phyloP scores from a whole-genome alignment of 495 filamentous ascomycete species.

The Aspergillus carlsbadensis region DNA sequence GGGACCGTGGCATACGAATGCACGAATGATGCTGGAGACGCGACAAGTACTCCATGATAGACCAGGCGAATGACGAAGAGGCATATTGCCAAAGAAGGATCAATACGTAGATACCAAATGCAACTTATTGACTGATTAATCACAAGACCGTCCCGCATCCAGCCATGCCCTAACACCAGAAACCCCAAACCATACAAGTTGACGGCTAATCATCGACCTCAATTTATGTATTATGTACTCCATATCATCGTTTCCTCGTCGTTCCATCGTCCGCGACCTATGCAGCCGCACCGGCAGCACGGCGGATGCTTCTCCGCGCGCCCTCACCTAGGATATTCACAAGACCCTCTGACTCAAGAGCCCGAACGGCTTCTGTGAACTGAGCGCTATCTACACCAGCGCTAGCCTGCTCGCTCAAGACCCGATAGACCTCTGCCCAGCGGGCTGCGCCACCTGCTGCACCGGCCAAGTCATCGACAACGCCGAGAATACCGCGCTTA shows the following conservation, averaged over 20 bases:
- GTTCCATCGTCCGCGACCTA: constrained; percentile 4
- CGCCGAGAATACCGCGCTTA: constrained; percentile 69
- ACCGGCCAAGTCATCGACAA: constrained; percentile 74
- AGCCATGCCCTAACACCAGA: constrained; percentile 11
- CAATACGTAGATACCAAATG: too few relatives aligned
- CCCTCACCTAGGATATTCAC: constrained; percentile 85
- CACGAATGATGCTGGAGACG: too few relatives aligned
- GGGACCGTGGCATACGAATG: too few relatives aligned
- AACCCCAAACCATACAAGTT: not conserved
- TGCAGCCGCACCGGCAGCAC: constrained; percentile 57
- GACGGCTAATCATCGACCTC: constrained; percentile 6
- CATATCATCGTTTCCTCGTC: constrained; percentile 28
- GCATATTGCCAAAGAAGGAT: not conserved
- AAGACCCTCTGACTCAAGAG: constrained; percentile 79
- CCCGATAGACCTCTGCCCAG: constrained; percentile 71
- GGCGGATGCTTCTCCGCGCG: constrained; percentile 74
- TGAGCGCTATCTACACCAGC: constrained; percentile 71
- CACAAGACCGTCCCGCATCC: not conserved
- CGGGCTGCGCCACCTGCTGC: constrained; percentile 61
- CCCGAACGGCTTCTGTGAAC: constrained; percentile 75
- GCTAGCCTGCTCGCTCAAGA: constrained; percentile 72
- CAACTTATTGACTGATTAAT: too few relatives aligned
- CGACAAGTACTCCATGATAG: too few relatives aligned
- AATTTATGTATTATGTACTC: constrained; percentile 20
- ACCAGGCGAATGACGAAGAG: too few relatives aligned